Conservation (phyloP, 306 rosid species). For the Carpinus fangiana region DNA sequence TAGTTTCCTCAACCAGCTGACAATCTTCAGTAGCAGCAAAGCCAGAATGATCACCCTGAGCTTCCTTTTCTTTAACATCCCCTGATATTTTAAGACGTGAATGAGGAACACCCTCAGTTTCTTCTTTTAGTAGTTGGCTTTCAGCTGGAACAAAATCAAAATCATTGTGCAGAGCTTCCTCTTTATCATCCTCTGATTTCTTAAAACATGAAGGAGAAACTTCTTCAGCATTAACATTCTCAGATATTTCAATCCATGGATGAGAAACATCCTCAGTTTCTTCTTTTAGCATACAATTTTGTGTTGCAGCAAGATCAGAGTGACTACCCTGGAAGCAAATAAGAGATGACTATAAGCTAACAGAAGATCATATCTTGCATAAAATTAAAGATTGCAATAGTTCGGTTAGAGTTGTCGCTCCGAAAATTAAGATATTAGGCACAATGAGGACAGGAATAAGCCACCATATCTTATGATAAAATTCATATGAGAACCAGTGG, state of each 20-base stretch:
- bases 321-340: constrained; percentile 29
- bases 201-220: constrained; percentile 22
- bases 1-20: constrained; percentile 3
- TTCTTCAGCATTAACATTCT: constrained; percentile 17
- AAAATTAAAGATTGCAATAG: not conserved
- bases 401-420: not conserved
- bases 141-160: constrained; percentile 35
- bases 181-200: constrained; percentile 27
- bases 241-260: constrained; percentile 28
- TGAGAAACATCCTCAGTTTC: constrained; percentile 31
- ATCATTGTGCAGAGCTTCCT: constrained; percentile 23
- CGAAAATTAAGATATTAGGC: not conserved
- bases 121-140: constrained; percentile 27
- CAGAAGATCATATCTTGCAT: constrained; percentile 6
- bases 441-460: not conserved
- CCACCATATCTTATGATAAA: not conserved
- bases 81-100: constrained; percentile 29
- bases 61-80: constrained; percentile 26
- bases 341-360: constrained; percentile 22
- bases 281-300: constrained; percentile 27
- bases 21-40: constrained; percentile 19
- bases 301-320: constrained; percentile 29
- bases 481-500: not conserved
- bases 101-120: constrained; percentile 30
- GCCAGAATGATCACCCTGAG: constrained; percentile 28